Conservation (phyloP, 208 protist genomes). For the Trypanosoma vivax region DNA sequence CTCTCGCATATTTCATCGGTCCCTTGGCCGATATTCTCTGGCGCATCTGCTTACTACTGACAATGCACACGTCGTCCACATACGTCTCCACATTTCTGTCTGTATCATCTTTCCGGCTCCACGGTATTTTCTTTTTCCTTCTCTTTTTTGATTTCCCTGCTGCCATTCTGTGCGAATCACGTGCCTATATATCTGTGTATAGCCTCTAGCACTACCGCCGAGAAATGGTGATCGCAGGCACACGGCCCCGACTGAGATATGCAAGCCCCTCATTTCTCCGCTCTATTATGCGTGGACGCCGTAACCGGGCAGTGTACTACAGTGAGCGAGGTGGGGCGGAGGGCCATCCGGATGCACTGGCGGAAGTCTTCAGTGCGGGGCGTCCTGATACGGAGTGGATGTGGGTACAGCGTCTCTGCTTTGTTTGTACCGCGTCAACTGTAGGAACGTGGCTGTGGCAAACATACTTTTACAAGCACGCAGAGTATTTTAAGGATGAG, state of each 20-base stretch:
- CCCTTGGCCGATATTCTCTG: too few relatives aligned
- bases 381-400: constrained; percentile 75
- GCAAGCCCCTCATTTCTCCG: constrained; percentile 26
- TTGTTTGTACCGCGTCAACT: constrained; percentile 65
- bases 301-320: constrained; percentile 54
- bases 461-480: constrained; percentile 66
- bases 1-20: too few relatives aligned
- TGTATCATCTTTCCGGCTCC: too few relatives aligned
- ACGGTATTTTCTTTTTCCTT: constrained; percentile 15
- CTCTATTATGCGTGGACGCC: constrained; percentile 24
- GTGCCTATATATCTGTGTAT: too few relatives aligned
- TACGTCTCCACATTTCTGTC: too few relatives aligned
- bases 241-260: not conserved
- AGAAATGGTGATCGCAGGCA: not conserved
- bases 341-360: constrained; percentile 59
- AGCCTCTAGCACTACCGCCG: too few relatives aligned
- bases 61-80: too few relatives aligned
- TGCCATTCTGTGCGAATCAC: not conserved
- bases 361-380: constrained; percentile 34
- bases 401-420: constrained; percentile 79
- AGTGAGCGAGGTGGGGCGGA: constrained; percentile 24
- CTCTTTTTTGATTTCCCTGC: constrained; percentile 1
- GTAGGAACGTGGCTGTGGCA: constrained; percentile 63
- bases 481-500: constrained; percentile 84
- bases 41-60: too few relatives aligned